These are phyloP conservation scores for Canna indica DNA, from an alignment of 176 grass and related monocot genomes.

Conservation along the genomic window DNA sequence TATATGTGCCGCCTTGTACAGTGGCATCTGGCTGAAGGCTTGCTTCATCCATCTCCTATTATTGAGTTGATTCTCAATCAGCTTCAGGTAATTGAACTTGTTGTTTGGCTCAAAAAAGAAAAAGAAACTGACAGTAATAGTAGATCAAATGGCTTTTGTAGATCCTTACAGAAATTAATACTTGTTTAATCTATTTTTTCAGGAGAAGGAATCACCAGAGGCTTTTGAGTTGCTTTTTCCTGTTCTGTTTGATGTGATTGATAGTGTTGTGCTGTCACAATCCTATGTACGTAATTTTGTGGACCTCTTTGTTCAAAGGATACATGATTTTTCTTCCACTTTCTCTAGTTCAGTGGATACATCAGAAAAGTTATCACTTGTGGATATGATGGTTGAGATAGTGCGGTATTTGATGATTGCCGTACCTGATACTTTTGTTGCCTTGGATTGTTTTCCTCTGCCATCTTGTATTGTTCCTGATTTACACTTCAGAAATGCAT, in stretches of 20 bases:
- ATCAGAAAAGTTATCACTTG: slow-evolving; percentile 48
- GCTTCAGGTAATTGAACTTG: slow-evolving; percentile 50
- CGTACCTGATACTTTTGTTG: slow-evolving; percentile 94
- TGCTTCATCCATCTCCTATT: slow-evolving; percentile 66
- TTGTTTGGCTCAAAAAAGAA: neutral
- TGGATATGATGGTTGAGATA: slow-evolving; percentile 60
- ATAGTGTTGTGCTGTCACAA: slow-evolving; percentile 72
- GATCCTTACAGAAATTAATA: neutral
- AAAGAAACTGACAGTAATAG: neutral
- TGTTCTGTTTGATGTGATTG: slow-evolving; percentile 56
- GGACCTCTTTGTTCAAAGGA: slow-evolving; percentile 50
- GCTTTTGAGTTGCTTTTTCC: slow-evolving; percentile 87
- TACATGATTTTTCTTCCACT: slow-evolving; percentile 46
- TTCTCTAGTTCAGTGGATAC: slow-evolving; percentile 30
- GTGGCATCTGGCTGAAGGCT: slow-evolving; percentile 87
- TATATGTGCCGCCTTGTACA: slow-evolving; percentile 86
- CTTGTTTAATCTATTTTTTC: slow-evolving; percentile 17
- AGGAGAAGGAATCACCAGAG: slow-evolving; percentile 83
- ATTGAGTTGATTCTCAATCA: slow-evolving; percentile 68
- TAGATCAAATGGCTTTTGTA: slow-evolving; percentile 7
- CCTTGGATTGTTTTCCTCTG: slow-evolving; percentile 94
- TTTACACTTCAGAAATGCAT: slow-evolving; percentile 49
- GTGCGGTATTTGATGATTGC: slow-evolving; percentile 73
- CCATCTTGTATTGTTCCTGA: slow-evolving; percentile 64
- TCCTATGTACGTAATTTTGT: slow-evolving; percentile 69